Base-by-base conservation (phyloP, 345 rosid species). In the Trapa bicornis region DNA sequence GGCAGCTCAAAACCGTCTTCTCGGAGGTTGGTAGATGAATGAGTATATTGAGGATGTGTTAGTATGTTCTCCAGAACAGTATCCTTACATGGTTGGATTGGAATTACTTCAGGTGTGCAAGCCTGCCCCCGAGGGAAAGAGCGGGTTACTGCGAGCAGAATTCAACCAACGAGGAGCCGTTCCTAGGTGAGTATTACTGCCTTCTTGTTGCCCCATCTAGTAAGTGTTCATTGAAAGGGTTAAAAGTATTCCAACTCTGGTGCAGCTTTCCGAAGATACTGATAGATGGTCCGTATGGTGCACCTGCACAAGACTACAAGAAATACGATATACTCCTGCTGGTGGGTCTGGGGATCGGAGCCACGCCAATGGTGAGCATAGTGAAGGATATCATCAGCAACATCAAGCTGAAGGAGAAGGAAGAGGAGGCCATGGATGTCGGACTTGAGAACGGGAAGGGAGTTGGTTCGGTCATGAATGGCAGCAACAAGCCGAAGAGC, bases 241-340 rank as follows among this genome's bases (percentile, higher is more conserved):
- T n/a, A 1, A 68, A 54, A 45, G 22, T 61, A 47, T 35, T 47
- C 17, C 10, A 8, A 62, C 17, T 14, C 37, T 33, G 15, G 39
- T 62, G 70, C 73, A 83, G 89, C 62, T 82, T 92, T 61, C 98
- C 98, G 0, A 92, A 77, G 80, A 78, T 92, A 67, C 67, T 87
- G 52, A 85, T 92, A 29, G 98, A 92, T 61, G 98, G 98, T 35
- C 88, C 98, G 6, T 92, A 83, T 9, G 98, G 98, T 33, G 96
- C 96, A 6, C 96, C 98, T 0, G 95, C 98, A 58, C 98, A 92
- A 69, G 98, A 92, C 81, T 92, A 92, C 77, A 85, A 86, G 77
- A 87, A 92, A 69, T 92, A 89, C 63, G 98, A 92, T 1, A 89
- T 92, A 5, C 87, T 92, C 17, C 84, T 92, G 0, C 82, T 92